Evolutionary conservation across 106 monocot species (phyloP), one percentile per base, ranked within the genome.

Genomic region (Dendrobium officinale): DNA sequence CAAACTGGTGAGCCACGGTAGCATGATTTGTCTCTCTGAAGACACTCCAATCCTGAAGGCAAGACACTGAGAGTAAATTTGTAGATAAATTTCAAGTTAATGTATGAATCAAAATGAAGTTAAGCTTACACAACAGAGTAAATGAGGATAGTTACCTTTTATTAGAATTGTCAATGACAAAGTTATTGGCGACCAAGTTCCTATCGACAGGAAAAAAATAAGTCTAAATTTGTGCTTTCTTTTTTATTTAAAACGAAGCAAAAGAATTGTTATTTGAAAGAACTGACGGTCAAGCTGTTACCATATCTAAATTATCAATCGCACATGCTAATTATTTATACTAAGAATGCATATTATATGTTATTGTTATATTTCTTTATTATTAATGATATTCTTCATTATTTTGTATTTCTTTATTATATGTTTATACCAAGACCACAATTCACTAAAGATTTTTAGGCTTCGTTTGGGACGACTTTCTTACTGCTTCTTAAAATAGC

Each of bases 121-220:
- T 77, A 75, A 80, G 7, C 3, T 16, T 9, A 41, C 24, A 74
- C 4, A 29, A 55, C 18, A 17, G 1, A 31, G 49, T 27, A 55
- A 33, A 26, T 6, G 9, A 73, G 13, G n/a, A 42, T 33, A 80
- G 47, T 41, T 43, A 97, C 96, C 96, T 97, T 84, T 51, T 90
- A 75, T 90, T 89, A 41, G 93, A 93, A 85, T 48, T 81, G 77
- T 82, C 89, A 33, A 92, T 58, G 51, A 88, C 59, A 61, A 97
- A 96, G 81, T 97, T 92, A 68, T 97, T 97, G 11, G 92, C 92
- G 26, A 97, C 94, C 89, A 97, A 87, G 81, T 97, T 97, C 86
- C 96, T 97, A 78, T 33, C 43, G 42, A 56, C 31, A 80, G 51
- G 51, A 17, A 13, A 70, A 47, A 75, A 48, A 42, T 20, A 42